These are phyloP conservation scores for Candida railenensis DNA, from an alignment of 805 yeast genomes.

Conservation along the genomic window DNA sequence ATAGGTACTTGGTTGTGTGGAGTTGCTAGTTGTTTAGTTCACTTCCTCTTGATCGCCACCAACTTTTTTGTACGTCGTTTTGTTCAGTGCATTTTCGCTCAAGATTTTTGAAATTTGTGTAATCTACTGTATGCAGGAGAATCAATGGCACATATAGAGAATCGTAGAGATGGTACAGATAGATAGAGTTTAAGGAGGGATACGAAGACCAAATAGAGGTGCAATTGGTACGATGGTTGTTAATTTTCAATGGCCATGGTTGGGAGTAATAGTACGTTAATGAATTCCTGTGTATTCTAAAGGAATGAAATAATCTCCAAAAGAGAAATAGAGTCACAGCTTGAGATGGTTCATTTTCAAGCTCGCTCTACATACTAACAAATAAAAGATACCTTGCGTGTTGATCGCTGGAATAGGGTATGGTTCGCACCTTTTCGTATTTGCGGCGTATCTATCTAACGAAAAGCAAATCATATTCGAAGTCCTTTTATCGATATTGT, in stretches of 20 bases:
- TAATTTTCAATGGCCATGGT: slow-evolving; percentile 46
- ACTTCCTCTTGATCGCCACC: background rate
- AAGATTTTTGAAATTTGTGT: too few species aligned
- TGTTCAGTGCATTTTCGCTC: background rate
- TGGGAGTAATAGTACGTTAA: slow-evolving; percentile 42
- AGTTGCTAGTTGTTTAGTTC: background rate
- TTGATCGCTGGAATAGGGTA: slow-evolving; percentile 62
- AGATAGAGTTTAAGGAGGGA: background rate
- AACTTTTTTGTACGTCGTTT: background rate
- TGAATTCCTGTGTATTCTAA: too few species aligned
- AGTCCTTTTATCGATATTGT: slow-evolving; percentile 50
- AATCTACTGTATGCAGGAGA: background rate
- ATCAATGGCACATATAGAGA: too few species aligned
- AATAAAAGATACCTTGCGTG: slow-evolving; percentile 56
- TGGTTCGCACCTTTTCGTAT: slow-evolving; percentile 58
- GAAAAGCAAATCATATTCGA: slow-evolving; percentile 48
- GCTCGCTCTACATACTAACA: too few species aligned
- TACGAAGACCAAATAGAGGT: background rate
- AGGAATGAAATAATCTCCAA: too few species aligned
- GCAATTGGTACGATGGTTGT: slow-evolving; percentile 26
- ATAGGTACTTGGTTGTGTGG: background rate
- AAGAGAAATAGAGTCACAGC: too few species aligned
- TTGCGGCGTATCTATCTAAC: slow-evolving; percentile 40
- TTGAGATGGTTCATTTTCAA: too few species aligned
- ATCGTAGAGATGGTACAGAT: too few species aligned